Evolutionary conservation across 805 yeast species (phyloP).

Genomic region (Kodamaea kaohsiungensis): DNA sequence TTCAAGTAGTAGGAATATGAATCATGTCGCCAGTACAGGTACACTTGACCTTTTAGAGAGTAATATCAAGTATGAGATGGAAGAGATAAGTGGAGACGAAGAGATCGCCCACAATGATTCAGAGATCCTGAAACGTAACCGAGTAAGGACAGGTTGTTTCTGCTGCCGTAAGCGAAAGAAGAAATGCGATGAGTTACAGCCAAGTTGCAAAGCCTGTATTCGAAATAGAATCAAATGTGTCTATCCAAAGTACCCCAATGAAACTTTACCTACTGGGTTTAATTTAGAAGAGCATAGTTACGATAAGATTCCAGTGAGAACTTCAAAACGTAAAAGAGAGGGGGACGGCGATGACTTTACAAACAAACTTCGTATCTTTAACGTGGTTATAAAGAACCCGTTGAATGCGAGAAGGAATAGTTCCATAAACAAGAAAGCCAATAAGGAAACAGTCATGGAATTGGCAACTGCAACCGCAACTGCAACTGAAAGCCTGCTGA

Average conservation of each 20-base stretch:
- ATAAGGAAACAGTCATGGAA: slow-evolving; percentile 3
- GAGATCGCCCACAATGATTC: background rate
- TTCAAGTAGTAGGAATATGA: background rate
- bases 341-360: slow-evolving; percentile 1
- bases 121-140: slow-evolving; percentile 4
- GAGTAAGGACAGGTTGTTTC: slow-evolving; percentile 16
- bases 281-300: slow-evolving; percentile 4
- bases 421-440: background rate
- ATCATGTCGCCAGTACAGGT: background rate
- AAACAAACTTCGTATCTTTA: slow-evolving; percentile 4
- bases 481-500: background rate
- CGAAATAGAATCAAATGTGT: slow-evolving; percentile 14
- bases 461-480: background rate
- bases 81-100: slow-evolving; percentile 1
- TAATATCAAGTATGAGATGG: background rate
- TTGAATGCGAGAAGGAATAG: slow-evolving; percentile 1
- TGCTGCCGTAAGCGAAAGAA: slow-evolving; percentile 18
- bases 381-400: slow-evolving; percentile 5
- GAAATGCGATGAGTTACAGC: slow-evolving; percentile 18
- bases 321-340: background rate
- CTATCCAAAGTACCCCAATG: slow-evolving; percentile 13
- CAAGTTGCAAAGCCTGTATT: slow-evolving; percentile 14
- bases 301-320: slow-evolving; percentile 9
- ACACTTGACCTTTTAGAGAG: background rate
- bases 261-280: slow-evolving; percentile 11